Evolutionary conservation across 2,329 filamentous ascomycete species (phyloP).

Genomic region (Aureobasidium uvarum): DNA sequence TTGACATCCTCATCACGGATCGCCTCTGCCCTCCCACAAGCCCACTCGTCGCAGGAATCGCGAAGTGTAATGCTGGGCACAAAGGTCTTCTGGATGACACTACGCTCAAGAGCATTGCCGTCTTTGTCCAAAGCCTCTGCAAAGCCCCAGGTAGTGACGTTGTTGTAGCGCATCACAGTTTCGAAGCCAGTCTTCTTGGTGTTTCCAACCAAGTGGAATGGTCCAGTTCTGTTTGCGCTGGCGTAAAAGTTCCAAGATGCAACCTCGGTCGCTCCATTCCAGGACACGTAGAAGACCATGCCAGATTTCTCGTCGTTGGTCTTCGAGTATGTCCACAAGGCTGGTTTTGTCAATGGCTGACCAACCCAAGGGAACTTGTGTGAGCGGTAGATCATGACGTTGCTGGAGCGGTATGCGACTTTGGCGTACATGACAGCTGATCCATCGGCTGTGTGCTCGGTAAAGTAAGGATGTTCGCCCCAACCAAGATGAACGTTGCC

Average conservation of each 20-base stretch:
- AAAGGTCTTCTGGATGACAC: conserved; percentile 40
- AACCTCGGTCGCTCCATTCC: conserved; percentile 54
- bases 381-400: conserved; percentile 55
- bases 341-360: conserved; percentile 45
- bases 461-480: conserved; percentile 50
- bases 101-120: conserved; percentile 37
- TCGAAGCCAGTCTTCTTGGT: conserved; percentile 47
- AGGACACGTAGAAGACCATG: conserved; percentile 53
- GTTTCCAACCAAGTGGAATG: conserved; percentile 43
- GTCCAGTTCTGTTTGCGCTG: conserved; percentile 38
- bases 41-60: conserved; percentile 37
- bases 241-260: conserved; percentile 53
- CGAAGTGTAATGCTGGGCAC: conserved; percentile 37
- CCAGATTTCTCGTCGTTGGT: conserved; percentile 34
- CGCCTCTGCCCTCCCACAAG: conserved; percentile 34
- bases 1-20: conserved; percentile 28
- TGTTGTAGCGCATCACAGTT: conserved; percentile 37
- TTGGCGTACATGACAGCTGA: conserved; percentile 54
- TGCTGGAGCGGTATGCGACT: conserved; percentile 42
- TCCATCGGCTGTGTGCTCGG: conserved; percentile 50
- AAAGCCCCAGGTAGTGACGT: conserved; percentile 35
- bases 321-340: conserved; percentile 41
- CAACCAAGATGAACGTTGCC: conserved; percentile 58
- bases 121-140: conserved; percentile 38
- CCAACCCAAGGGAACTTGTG: conserved; percentile 57